Evolutionary conservation across 2,329 filamentous ascomycete species (phyloP).

Genomic region (Xylariales sp.): DNA sequence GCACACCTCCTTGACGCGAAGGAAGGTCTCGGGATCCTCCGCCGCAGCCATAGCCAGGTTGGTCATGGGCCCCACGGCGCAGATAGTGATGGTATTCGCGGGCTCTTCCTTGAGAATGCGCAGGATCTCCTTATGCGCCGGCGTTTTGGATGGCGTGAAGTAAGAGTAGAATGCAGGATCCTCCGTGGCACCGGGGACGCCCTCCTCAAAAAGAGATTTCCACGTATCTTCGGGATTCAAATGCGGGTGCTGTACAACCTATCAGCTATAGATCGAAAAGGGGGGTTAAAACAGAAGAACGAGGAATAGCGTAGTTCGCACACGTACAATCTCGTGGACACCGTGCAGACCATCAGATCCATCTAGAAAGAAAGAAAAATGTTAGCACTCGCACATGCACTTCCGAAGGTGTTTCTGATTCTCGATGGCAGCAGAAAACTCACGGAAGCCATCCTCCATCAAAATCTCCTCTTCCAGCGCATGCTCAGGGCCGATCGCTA

Average conservation of each 20-base stretch:
- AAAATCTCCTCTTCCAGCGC: constrained; percentile 80
- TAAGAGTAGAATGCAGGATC: constrained; percentile 44
- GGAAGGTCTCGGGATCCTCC: constrained; percentile 83
- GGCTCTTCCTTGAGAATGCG: constrained; percentile 78
- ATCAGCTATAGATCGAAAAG: too few species aligned
- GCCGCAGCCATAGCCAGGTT: constrained; percentile 87
- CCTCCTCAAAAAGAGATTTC: constrained; percentile 60
- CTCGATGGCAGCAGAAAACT: too few species aligned
- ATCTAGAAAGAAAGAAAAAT: too few species aligned
- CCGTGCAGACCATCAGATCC: constrained; percentile 73
- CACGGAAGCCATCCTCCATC: constrained; percentile 84
- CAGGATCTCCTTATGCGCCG: constrained; percentile 85
- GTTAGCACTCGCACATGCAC: too few species aligned
- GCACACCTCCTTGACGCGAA: constrained; percentile 83
- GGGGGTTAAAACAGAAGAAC: too few species aligned
- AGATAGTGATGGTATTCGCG: constrained; percentile 79
- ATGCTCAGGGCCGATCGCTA: constrained; percentile 83
- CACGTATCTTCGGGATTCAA: constrained; percentile 71
- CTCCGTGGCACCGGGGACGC: constrained; percentile 24
- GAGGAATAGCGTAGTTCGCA: not conserved
- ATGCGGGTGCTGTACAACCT: constrained; percentile 64
- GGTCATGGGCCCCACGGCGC: constrained; percentile 87
- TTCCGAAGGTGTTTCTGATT: too few species aligned
- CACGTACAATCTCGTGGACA: constrained; percentile 56
- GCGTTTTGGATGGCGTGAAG: constrained; percentile 73